Evolutionary conservation across 108 stramenopile species (phyloP).

Genomic region (Schizochytrium sp.): DNA sequence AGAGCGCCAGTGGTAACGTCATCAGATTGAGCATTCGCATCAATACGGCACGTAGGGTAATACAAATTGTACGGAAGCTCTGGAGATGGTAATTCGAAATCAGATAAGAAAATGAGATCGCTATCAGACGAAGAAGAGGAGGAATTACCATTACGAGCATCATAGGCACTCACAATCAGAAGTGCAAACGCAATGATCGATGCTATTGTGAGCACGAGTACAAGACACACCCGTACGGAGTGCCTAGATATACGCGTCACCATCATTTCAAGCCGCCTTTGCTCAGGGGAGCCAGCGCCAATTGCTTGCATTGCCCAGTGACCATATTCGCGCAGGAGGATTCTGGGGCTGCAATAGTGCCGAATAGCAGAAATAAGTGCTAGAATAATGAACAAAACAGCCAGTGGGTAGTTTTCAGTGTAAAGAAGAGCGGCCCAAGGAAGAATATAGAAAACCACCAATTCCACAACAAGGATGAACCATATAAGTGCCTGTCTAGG

Average conservation of each 20-base stretch:
- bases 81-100: not conserved
- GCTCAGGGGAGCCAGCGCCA: not conserved
- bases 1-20: not conserved
- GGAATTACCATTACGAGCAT: not conserved
- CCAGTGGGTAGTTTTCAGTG: conserved; percentile 62
- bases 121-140: not conserved
- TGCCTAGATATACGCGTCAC: conserved; percentile 61
- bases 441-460: not conserved
- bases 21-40: not conserved
- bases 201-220: conserved; percentile 63
- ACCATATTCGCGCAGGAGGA: conserved; percentile 59
- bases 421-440: conserved; percentile 27
- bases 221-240: conserved; percentile 63
- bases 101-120: conserved; percentile 4
- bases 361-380: conserved; percentile 63
- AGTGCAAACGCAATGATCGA: conserved; percentile 24
- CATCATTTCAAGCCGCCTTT: conserved; percentile 6
- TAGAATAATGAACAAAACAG: conserved; percentile 64
- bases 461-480: not conserved
- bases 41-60: conserved; percentile 43
- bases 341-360: conserved; percentile 68
- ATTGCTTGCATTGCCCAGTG: not conserved
- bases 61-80: not conserved
- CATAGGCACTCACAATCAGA: not conserved
- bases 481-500: not conserved